Percentiles rank a stretch among this genome's conserved stretches.
Evolutionary conservation across 805 yeast species (phyloP).

Genomic region (Cyberlindnera maritima): DNA sequence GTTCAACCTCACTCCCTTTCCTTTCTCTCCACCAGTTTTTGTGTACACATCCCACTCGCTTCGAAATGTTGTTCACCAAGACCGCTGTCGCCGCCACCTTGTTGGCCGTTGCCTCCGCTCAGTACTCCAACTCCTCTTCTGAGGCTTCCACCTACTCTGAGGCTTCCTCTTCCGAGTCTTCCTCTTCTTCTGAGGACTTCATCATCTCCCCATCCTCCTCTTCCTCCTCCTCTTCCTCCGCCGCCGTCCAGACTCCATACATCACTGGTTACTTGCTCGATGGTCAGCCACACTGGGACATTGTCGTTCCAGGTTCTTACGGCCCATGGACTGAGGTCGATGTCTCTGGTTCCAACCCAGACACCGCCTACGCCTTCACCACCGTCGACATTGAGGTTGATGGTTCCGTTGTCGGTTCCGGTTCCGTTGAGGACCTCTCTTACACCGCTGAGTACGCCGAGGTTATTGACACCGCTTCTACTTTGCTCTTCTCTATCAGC

Average conservation of each 20-base stretch:
- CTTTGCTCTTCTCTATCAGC: constrained; percentile 15
- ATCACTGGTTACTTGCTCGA: constrained; percentile 24
- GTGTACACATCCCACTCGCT: constrained; percentile 11
- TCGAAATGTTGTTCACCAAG: constrained; percentile 16
- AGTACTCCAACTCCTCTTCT: constrained; percentile 17
- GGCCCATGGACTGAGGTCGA: constrained; percentile 24
- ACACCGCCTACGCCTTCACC: constrained; percentile 21
- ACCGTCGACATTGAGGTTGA: constrained; percentile 17
- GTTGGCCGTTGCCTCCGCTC: constrained; percentile 19
- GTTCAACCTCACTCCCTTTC: not conserved
- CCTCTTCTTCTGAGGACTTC: constrained; percentile 21
- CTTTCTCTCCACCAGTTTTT: not conserved
- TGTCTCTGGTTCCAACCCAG: constrained; percentile 22
- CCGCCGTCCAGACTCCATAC: constrained; percentile 22
- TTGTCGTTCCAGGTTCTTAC: constrained; percentile 23
- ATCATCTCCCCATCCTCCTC: constrained; percentile 22
- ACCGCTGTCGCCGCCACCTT: constrained; percentile 14
- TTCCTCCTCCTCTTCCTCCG: constrained; percentile 18
- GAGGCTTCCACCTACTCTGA: constrained; percentile 12
- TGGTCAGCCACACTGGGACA: constrained; percentile 28
- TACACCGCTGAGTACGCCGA: constrained; percentile 17
- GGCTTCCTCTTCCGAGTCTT: constrained; percentile 10
- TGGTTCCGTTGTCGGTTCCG: constrained; percentile 3
- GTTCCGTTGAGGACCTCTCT: constrained; percentile 10
- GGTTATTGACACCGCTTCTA: constrained; percentile 10